phyloP scores from a whole-genome alignment of 306 rosid genomes.

The Cyclanthera cordifolia region DNA sequence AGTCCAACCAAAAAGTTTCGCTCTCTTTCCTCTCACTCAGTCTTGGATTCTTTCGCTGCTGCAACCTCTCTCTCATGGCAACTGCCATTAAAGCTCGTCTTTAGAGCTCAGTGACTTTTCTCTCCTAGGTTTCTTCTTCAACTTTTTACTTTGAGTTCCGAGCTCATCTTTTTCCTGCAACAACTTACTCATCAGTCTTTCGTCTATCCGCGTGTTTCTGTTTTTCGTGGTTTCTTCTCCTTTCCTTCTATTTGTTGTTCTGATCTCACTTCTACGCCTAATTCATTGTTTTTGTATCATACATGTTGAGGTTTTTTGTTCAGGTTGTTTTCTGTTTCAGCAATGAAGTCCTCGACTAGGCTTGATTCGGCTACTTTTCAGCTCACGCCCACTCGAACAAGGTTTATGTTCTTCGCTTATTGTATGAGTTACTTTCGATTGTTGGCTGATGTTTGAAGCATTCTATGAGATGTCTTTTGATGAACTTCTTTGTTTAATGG shows the following conservation, averaged over 20 bases:
- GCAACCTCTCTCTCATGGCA: not conserved
- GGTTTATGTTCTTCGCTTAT: conserved; percentile 25
- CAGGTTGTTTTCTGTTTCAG: not conserved
- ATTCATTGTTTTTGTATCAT: not conserved
- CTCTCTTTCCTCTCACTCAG: not conserved
- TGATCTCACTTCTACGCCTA: conserved; percentile 24
- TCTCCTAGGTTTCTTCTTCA: conserved; percentile 21
- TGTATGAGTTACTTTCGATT: conserved; percentile 5
- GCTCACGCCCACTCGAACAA: conserved; percentile 94
- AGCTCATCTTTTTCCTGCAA: conserved; percentile 18
- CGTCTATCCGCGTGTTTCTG: not conserved
- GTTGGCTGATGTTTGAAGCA: conserved; percentile 10
- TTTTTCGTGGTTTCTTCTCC: not conserved
- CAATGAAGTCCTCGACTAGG: conserved; percentile 60
- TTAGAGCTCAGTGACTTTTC: conserved; percentile 16
- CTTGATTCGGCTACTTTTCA: conserved; percentile 83
- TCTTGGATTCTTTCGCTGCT: conserved; percentile 3
- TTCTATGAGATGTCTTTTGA: not conserved
- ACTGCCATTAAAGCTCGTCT: conserved; percentile 32
- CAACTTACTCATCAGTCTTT: not conserved
- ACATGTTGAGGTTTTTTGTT: not conserved
- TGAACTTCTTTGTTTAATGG: conserved; percentile 1
- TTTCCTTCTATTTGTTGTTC: conserved; percentile 13
- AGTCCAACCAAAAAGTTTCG: not conserved
- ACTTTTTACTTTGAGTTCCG: conserved; percentile 19